Percentiles rank a stretch among this genome's conserved stretches.
These are phyloP conservation scores for Globisporangium middletonii DNA, from an alignment of 352 stramenopile species.

Conservation along the genomic window DNA sequence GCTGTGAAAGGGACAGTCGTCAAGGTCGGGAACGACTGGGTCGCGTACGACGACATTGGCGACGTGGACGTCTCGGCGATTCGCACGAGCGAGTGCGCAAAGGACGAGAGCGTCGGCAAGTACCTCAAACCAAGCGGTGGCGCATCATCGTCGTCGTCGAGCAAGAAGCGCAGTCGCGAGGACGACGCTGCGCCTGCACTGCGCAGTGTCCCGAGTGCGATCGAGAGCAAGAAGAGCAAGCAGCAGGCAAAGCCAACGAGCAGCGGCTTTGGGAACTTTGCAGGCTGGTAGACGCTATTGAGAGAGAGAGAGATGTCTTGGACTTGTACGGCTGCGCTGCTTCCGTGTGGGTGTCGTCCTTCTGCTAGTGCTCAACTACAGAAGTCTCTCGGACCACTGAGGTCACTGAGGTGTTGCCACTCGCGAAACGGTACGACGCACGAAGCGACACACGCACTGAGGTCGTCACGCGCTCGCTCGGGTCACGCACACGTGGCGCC, in stretches of 20 bases:
- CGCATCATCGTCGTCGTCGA: slow-evolving; percentile 1
- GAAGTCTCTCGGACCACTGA: too few relatives aligned
- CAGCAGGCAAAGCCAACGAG: slow-evolving; percentile 23
- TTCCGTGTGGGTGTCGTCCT: not conserved
- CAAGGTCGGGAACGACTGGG: slow-evolving; percentile 74
- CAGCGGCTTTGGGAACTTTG: slow-evolving; percentile 75
- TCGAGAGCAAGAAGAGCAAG: slow-evolving; percentile 77
- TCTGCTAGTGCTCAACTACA: not conserved
- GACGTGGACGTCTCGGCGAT: slow-evolving; percentile 50
- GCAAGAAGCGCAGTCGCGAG: slow-evolving; percentile 21
- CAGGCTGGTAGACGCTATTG: slow-evolving; percentile 39
- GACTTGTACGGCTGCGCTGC: not conserved
- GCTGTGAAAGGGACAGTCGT: slow-evolving; percentile 64
- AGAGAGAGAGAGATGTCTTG: not conserved
- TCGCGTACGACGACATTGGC: slow-evolving; percentile 68
- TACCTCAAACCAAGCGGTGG: slow-evolving; percentile 37
- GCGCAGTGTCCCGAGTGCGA: slow-evolving; percentile 28
- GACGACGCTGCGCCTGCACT: not conserved
- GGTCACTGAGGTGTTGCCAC: too few relatives aligned
- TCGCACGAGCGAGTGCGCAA: slow-evolving; percentile 28
- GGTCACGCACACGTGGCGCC: too few relatives aligned
- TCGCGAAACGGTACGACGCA: too few relatives aligned
- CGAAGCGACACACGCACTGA: too few relatives aligned
- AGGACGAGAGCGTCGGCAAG: slow-evolving; percentile 60
- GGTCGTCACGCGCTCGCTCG: too few relatives aligned